These are phyloP conservation scores for Trifolium subterraneum DNA, from an alignment of 306 rosid species.

Conservation along the genomic window DNA sequence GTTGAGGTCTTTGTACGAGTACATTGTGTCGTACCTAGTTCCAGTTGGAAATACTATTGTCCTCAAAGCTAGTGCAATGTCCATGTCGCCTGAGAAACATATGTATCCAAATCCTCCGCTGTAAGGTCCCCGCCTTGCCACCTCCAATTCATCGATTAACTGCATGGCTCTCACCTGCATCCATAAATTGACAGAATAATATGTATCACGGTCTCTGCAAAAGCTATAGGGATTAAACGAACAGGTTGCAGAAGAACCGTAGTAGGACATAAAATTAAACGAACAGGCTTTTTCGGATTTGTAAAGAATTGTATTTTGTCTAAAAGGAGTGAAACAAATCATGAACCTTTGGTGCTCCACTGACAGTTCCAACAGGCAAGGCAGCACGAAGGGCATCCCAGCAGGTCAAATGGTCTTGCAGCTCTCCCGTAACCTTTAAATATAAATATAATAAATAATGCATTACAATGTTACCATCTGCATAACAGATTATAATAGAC, in stretches of 20 bases:
- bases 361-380: slow-evolving; percentile 87
- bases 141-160: slow-evolving; percentile 75
- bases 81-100: slow-evolving; percentile 73
- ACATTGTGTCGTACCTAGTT: slow-evolving; percentile 69
- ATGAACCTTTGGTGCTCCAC: slow-evolving; percentile 88
- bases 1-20: slow-evolving; percentile 61
- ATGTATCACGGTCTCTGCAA: background rate
- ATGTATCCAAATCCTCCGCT: slow-evolving; percentile 81
- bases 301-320: slow-evolving; percentile 10
- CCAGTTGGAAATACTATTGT: slow-evolving; percentile 74
- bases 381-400: slow-evolving; percentile 87
- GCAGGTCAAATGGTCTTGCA: slow-evolving; percentile 62
- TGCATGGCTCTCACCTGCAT: slow-evolving; percentile 92
- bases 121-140: slow-evolving; percentile 73
- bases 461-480: slow-evolving; percentile 1
- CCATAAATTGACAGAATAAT: slow-evolving; percentile 14
- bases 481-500: background rate
- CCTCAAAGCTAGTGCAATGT: slow-evolving; percentile 80
- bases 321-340: background rate
- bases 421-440: slow-evolving; percentile 74
- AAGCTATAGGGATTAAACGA: too few relatives aligned
- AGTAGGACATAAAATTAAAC: background rate
- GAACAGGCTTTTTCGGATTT: background rate
- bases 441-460: slow-evolving; percentile 6
- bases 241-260: too few relatives aligned